These are phyloP conservation scores for Davidsoniella eucalypti DNA, from an alignment of 2,329 filamentous ascomycete genomes.

Conservation along the genomic window DNA sequence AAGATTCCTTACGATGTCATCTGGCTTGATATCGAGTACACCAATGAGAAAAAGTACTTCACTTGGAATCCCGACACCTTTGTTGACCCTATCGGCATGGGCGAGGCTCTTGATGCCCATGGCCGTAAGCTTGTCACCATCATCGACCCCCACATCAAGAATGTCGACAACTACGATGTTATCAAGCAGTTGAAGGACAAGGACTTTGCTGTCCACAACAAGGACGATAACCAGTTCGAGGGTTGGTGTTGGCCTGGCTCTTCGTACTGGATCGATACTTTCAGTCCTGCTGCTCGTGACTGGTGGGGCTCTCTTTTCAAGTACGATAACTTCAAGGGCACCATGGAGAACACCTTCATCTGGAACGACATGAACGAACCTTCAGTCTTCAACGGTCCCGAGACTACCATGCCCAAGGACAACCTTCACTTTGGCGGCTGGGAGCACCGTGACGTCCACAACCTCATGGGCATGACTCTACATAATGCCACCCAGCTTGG, in stretches of 20 bases:
- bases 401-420: conserved; percentile 98
- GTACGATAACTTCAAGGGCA: conserved; percentile 76
- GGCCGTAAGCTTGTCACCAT: conserved; percentile 85
- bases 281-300: conserved; percentile 76
- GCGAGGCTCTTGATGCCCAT: conserved; percentile 67
- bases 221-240: conserved; percentile 76
- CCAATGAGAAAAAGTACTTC: conserved; percentile 94
- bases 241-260: conserved; percentile 98
- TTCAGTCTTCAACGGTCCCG: conserved; percentile 94
- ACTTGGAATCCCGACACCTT: conserved; percentile 90
- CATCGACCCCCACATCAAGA: conserved; percentile 97
- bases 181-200: conserved; percentile 71
- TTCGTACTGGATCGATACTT: conserved; percentile 90
- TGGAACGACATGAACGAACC: conserved; percentile 99
- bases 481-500: conserved; percentile 87
- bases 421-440: conserved; percentile 81
- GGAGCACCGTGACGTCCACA: conserved; percentile 96
- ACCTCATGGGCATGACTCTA: conserved; percentile 87
- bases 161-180: conserved; percentile 59
- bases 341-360: conserved; percentile 71
- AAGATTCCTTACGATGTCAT: conserved; percentile 97
- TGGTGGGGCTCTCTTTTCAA: conserved; percentile 90
- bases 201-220: conserved; percentile 72
- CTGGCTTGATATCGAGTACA: conserved; percentile 97
- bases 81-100: conserved; percentile 70